Evolutionary conservation across 2,329 filamentous ascomycete species (phyloP).

Genomic region (Periconia digitata): DNA sequence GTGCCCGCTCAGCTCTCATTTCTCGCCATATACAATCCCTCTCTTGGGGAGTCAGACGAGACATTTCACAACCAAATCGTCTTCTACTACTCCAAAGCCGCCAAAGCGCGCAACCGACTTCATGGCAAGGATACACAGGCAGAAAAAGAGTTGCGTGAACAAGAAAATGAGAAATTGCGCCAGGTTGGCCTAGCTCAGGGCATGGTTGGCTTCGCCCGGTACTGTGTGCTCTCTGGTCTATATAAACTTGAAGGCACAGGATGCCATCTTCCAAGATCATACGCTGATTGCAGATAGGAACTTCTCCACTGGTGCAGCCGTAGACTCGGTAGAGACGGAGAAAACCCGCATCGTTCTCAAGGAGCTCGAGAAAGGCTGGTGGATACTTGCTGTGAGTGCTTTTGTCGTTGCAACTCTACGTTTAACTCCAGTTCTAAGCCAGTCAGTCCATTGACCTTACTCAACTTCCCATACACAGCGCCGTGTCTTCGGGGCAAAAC

Average conservation of each 20-base stretch:
- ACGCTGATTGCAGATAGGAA: slow-evolving; percentile 53
- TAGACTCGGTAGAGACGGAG: slow-evolving; percentile 89
- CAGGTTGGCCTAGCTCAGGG: slow-evolving; percentile 96
- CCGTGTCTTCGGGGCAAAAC: slow-evolving; percentile 28
- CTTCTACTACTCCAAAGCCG: slow-evolving; percentile 73
- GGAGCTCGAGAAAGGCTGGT: slow-evolving; percentile 90
- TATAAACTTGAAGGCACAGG: background rate
- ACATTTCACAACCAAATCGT: slow-evolving; percentile 81
- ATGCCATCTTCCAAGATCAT: slow-evolving; percentile 1
- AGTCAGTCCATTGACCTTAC: slow-evolving; percentile 78
- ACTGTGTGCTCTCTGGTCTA: slow-evolving; percentile 14
- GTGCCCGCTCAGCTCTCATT: slow-evolving; percentile 85
- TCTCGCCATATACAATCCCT: slow-evolving; percentile 92
- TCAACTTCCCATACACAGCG: slow-evolving; percentile 59
- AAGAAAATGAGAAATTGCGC: slow-evolving; percentile 82
- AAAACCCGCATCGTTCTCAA: slow-evolving; percentile 81
- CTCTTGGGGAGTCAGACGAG: slow-evolving; percentile 71
- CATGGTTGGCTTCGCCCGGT: slow-evolving; percentile 88
- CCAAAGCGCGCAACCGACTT: slow-evolving; percentile 31
- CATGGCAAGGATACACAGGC: slow-evolving; percentile 30
- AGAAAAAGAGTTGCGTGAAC: slow-evolving; percentile 53
- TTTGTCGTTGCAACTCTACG: background rate
- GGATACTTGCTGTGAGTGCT: slow-evolving; percentile 79
- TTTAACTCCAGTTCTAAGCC: slow-evolving; percentile 6
- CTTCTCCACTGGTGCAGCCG: slow-evolving; percentile 74